Evolutionary conservation across 495 filamentous ascomycete species (phyloP).

Genomic region (Aspergillus nidulans): DNA sequence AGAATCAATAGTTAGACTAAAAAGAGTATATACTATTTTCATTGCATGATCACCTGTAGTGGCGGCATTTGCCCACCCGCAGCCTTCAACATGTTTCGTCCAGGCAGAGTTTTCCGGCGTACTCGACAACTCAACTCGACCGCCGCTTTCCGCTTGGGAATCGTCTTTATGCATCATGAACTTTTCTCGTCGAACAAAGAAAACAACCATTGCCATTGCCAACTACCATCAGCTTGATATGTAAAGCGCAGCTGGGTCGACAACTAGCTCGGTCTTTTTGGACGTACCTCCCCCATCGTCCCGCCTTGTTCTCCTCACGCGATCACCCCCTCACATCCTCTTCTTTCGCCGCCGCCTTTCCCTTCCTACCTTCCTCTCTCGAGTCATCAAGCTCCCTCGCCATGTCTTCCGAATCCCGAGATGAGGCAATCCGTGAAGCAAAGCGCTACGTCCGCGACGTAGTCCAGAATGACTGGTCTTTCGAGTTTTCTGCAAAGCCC

Average conservation of each 20-base stretch:
- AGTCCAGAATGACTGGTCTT: conserved; percentile 43
- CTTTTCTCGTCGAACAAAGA: no score
- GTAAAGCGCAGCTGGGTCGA: background rate
- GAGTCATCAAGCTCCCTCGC: background rate
- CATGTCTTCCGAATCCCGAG: conserved; percentile 34
- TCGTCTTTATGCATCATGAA: background rate
- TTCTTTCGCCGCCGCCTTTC: background rate
- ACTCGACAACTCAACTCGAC: conserved; percentile 17
- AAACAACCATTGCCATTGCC: background rate
- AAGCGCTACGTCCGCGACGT: conserved; percentile 39
- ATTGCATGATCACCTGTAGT: conserved; percentile 1
- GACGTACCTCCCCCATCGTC: background rate
- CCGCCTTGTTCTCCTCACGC: conserved; percentile 9
- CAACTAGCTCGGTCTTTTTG: background rate
- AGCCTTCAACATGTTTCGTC: background rate
- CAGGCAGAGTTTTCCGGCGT: conserved; percentile 7
- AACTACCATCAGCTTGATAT: background rate
- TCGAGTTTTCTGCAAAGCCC: conserved; percentile 27
- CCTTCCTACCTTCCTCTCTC: background rate
- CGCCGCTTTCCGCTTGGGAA: background rate
- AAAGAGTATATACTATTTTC: conserved; percentile 3
- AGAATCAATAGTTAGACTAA: conserved; percentile 19
- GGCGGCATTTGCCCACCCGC: background rate
- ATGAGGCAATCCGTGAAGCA: conserved; percentile 40
- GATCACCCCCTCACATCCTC: conserved; percentile 11